Conservation (phyloP, 176 grass and related monocot genomes). For the Eleusine coracana region DNA sequence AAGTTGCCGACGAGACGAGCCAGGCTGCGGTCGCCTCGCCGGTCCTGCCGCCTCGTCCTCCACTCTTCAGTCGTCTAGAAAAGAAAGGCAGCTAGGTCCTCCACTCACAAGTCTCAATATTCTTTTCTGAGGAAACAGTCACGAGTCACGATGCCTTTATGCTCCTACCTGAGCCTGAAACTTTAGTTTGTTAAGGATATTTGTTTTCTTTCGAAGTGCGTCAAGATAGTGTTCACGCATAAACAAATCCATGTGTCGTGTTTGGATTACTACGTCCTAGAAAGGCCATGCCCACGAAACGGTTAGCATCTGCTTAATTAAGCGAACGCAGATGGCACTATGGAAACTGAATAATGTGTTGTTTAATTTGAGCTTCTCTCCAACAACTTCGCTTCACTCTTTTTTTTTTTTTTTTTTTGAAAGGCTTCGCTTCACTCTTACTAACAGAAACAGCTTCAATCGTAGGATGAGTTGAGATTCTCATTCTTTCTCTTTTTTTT, state of each 20-base stretch:
- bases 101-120: background rate
- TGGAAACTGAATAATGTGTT: background rate
- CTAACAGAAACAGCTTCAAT: too few species aligned
- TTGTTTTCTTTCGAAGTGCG: background rate
- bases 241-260: constrained; percentile 25
- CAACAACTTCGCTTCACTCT: background rate
- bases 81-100: background rate
- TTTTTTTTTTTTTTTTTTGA: too few species aligned
- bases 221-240: background rate
- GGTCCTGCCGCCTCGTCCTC: constrained; percentile 9
- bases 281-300: constrained; percentile 1
- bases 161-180: background rate
- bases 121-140: background rate
- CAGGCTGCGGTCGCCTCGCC: background rate
- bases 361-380: background rate
- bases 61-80: constrained; percentile 12
- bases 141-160: background rate
- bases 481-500: too few species aligned
- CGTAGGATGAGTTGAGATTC: too few species aligned
- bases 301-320: background rate
- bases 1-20: constrained; percentile 7
- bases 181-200: background rate
- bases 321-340: background rate
- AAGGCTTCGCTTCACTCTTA: background rate
- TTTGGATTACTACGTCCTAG: background rate